Percentiles rank a stretch among this genome's conserved stretches.
Evolutionary conservation across 2,329 filamentous ascomycete species (phyloP).

Genomic region (Aureobasidium sp.): DNA sequence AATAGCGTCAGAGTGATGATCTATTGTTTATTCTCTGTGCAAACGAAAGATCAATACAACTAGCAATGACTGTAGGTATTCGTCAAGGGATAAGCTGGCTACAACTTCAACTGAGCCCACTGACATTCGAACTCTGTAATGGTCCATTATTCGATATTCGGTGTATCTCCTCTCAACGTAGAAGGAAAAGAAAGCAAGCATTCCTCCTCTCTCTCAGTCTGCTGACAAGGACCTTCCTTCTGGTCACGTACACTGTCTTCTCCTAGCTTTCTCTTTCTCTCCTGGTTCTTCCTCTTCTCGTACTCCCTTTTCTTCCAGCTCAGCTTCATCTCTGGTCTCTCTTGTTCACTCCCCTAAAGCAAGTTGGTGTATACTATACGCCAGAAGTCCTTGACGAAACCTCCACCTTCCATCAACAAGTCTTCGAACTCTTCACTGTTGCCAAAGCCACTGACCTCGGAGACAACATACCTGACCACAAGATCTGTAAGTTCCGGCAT

Average conservation of each 20-base stretch:
- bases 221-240: no score
- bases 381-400: constrained; percentile 4
- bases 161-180: no score
- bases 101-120: neutral
- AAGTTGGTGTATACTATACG: neutral
- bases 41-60: neutral
- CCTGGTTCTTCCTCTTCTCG: neutral
- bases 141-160: neutral
- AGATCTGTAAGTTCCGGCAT: neutral
- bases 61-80: neutral
- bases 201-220: no score
- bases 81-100: neutral
- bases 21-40: no score
- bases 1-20: no score
- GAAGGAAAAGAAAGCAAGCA: no score
- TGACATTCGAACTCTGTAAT: neutral
- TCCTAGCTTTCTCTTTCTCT: no score
- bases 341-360: neutral
- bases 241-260: no score
- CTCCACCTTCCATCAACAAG: neutral
- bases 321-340: neutral
- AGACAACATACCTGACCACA: neutral
- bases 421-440: neutral
- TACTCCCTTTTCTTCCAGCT: neutral
- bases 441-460: neutral